Conservation (phyloP, 768 basidiomycete species). For the Mrakia blollopis region DNA sequence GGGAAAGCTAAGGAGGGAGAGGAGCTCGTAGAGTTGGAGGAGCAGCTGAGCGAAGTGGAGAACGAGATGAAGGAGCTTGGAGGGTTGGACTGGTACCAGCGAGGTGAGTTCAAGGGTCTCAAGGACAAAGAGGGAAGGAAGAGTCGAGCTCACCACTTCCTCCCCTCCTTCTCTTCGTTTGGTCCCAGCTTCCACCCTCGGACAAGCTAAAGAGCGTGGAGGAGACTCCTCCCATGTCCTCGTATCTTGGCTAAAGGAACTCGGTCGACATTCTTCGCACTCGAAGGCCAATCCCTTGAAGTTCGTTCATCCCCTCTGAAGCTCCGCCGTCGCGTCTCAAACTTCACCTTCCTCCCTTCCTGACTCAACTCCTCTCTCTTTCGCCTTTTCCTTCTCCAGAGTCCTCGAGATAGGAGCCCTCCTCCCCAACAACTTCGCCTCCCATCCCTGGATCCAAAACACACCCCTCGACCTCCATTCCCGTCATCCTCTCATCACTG, state of each 20-base stretch:
- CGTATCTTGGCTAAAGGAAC: slow-evolving; percentile 66
- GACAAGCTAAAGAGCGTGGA: slow-evolving; percentile 74
- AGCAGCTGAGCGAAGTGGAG: slow-evolving; percentile 55
- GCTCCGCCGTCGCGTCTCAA: background rate
- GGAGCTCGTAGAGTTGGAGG: slow-evolving; percentile 24
- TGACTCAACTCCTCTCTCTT: background rate
- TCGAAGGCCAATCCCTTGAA: slow-evolving; percentile 34
- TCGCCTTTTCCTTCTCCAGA: slow-evolving; percentile 46
- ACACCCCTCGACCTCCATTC: slow-evolving; percentile 79
- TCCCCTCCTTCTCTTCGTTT: background rate
- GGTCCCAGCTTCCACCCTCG: slow-evolving; percentile 62
- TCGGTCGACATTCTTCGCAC: slow-evolving; percentile 37
- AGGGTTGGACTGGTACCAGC: slow-evolving; percentile 73
- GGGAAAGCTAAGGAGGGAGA: slow-evolving; percentile 6
- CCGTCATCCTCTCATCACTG: slow-evolving; percentile 70
- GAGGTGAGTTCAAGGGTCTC: slow-evolving; percentile 15
- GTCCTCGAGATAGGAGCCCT: slow-evolving; percentile 86
- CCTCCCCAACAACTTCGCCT: slow-evolving; percentile 70
- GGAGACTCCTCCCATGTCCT: slow-evolving; percentile 82
- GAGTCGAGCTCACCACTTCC: background rate
- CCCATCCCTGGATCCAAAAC: slow-evolving; percentile 66
- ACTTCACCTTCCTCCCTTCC: background rate
- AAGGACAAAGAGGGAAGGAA: no score
- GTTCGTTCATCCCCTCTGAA: slow-evolving; percentile 15
- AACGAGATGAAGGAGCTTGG: slow-evolving; percentile 64